Base-by-base conservation (phyloP, 2,329 filamentous ascomycete genomes). In the Monilinia vaccinii-corymbosi region DNA sequence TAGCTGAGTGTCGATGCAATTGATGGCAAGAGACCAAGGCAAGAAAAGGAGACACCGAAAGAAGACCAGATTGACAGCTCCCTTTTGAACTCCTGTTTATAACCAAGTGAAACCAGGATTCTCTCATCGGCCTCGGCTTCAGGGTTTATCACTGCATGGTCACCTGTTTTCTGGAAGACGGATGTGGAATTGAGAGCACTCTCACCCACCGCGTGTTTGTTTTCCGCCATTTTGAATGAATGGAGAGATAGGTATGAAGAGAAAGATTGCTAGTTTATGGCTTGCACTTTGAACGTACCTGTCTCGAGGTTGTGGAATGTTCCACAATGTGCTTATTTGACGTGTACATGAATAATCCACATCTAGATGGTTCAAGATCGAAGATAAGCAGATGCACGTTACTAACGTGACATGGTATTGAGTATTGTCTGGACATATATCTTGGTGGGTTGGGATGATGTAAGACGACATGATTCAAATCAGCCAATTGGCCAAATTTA, bases 1-100 rank as follows among this genome's bases (percentile, higher is more conserved):
- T 73, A 75, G 4, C 62, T 53, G 18, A 75, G 66, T 1, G 72
- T 74, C 11, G 72, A 72, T 9, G 73, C 73, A 45, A 75, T 69
- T 5, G 71, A 73, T 11, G 74, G 74, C 7, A 75, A 60, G 14
- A 75, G 69, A 21, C 74, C 73, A 9, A 74, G 63, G 14, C 72
- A 67, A 1, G 70, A 68, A 62, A 74, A 74, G 0, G 71, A 73
- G 25, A 74, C 71, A 1, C 67, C 69, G 64, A 74, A 74, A 9
- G 69, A 72, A 34, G 70, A 58, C 67, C 60, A 68, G 65, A 60
- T 72, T 61, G 56, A 66, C 14, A 68, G 63, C 70, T 72, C 57
- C 56, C 63, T 60, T 52, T 71, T 70, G 63, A 72, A 71, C 60
- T 70, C 70, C 51, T 71, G 69, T 60, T 70, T 70, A 55, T 71